Base-by-base conservation (phyloP, 2,329 filamentous ascomycete species). In the Pseudomassariella vexata region DNA sequence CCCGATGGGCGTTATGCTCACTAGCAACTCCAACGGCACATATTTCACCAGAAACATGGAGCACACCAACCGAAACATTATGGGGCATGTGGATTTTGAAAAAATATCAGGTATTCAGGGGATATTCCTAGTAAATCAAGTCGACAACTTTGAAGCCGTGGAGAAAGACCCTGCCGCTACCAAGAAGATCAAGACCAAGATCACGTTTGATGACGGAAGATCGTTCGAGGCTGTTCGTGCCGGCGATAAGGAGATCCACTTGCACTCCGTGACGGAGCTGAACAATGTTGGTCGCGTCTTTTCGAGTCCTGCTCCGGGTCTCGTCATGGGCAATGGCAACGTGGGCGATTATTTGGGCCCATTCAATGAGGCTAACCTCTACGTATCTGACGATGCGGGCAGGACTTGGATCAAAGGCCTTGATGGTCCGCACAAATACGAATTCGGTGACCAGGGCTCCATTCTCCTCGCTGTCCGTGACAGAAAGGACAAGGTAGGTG, bases 1-100 rank as follows among this genome's bases (percentile, higher is more conserved):
- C 22, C 76, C 82, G 1, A 90, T 95, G 76, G 94, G 92, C 20
- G 79, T 84, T 9, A 69, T 98, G 35, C 90, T 95, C 51, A 94
- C 88, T 5, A 96, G 90, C 54, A 98, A 98, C 56, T 96, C 89
- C 19, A 94, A 96, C 53, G 92, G 92, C 39, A 95, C 88, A 3
- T 95, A 90, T 58, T 98, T 96, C 55, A 92, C 85, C 3, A 80
- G 83, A 50, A 96, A 95, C 49, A 74, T 90, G 35, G 85, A 94
- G 37, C 83, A 95, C 56, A 95, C 90, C 20, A 96, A 98, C 57
- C 83, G 89, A 48, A 84, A 90, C 49, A 47, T 55, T 8, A 61
- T 64, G 18, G 88, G 87, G 3, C 75, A 79, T 36, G 89, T 98
- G 30, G 92, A 98, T 56, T 98, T 96, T 49, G 92, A 98, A 55